These are phyloP conservation scores for Dioszegia aurantiaca DNA, from an alignment of 768 basidiomycete species.

Conservation along the genomic window DNA sequence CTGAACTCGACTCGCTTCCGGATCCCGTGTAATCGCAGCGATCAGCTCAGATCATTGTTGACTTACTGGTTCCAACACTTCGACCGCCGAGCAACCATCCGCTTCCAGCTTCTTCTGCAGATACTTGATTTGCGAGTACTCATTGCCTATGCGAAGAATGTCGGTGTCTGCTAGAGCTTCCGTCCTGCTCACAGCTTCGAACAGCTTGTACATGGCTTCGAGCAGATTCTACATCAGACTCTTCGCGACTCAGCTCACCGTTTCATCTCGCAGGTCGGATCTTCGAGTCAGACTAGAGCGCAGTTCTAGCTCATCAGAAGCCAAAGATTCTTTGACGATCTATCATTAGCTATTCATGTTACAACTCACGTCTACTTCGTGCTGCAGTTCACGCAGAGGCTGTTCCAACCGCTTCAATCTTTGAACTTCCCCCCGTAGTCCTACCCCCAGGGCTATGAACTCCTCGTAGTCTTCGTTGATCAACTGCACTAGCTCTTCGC, in stretches of 20 bases:
- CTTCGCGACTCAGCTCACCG: slow-evolving; percentile 57
- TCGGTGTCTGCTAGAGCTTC: slow-evolving; percentile 64
- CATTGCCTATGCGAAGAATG: slow-evolving; percentile 75
- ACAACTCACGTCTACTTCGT: slow-evolving; percentile 65
- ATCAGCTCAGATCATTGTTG: neutral
- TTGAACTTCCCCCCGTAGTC: slow-evolving; percentile 77
- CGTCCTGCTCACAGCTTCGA: slow-evolving; percentile 82
- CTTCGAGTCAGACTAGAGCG: slow-evolving; percentile 74
- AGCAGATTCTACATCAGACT: slow-evolving; percentile 64
- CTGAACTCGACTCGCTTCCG: slow-evolving; percentile 80
- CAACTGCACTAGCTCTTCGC: slow-evolving; percentile 89
- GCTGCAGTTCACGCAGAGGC: slow-evolving; percentile 65
- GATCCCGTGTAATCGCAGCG: slow-evolving; percentile 76
- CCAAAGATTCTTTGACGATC: slow-evolving; percentile 24
- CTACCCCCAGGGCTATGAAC: slow-evolving; percentile 92
- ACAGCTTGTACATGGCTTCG: slow-evolving; percentile 83
- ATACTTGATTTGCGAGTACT: slow-evolving; percentile 90
- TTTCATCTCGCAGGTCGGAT: slow-evolving; percentile 76
- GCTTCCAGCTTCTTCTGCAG: slow-evolving; percentile 75
- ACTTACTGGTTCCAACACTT: slow-evolving; percentile 79
- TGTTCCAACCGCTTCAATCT: slow-evolving; percentile 66
- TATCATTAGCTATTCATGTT: slow-evolving; percentile 13
- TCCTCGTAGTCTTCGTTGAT: slow-evolving; percentile 99
- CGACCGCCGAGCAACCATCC: slow-evolving; percentile 75
- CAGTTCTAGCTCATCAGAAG: slow-evolving; percentile 60